These are phyloP conservation scores for Filobasidium wieringae DNA, from an alignment of 768 basidiomycete species.

Conservation along the genomic window DNA sequence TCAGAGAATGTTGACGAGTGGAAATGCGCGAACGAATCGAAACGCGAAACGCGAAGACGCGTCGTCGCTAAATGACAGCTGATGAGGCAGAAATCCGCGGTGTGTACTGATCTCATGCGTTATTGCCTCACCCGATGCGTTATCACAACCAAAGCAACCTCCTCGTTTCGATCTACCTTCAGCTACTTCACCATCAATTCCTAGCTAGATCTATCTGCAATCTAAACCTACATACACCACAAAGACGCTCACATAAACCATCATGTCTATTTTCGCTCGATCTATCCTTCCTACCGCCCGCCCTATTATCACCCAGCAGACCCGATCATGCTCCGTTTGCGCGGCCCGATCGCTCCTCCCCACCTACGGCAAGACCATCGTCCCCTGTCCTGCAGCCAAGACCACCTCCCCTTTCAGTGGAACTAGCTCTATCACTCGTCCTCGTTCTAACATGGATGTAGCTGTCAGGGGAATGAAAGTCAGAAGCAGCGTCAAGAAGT, in stretches of 20 bases:
- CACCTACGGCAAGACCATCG: conserved; percentile 3
- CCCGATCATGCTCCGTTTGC: conserved; percentile 14
- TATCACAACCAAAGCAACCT: too few relatives aligned
- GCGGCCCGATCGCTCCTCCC: conserved; percentile 8
- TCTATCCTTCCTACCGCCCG: conserved; percentile 1
- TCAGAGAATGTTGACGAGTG: too few relatives aligned
- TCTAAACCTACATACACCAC: neutral
- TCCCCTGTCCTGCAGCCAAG: conserved; percentile 10
- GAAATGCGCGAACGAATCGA: too few relatives aligned
- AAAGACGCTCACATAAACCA: neutral
- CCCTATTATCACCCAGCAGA: neutral
- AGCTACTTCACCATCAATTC: too few relatives aligned
- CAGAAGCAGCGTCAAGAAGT: conserved; percentile 78
- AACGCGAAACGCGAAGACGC: too few relatives aligned
- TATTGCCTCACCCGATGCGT: too few relatives aligned
- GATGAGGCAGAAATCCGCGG: too few relatives aligned
- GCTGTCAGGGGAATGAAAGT: conserved; percentile 72
- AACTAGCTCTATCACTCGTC: neutral
- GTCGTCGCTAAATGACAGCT: too few relatives aligned
- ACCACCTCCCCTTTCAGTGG: neutral
- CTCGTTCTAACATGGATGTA: neutral
- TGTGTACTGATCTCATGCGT: too few relatives aligned
- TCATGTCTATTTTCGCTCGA: neutral
- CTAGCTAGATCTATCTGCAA: neutral
- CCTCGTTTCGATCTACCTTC: too few relatives aligned